Evolutionary conservation across 768 basidiomycete species (phyloP), one percentile per base, ranked within the genome.

Genomic region (Butyriboletus loyo): DNA sequence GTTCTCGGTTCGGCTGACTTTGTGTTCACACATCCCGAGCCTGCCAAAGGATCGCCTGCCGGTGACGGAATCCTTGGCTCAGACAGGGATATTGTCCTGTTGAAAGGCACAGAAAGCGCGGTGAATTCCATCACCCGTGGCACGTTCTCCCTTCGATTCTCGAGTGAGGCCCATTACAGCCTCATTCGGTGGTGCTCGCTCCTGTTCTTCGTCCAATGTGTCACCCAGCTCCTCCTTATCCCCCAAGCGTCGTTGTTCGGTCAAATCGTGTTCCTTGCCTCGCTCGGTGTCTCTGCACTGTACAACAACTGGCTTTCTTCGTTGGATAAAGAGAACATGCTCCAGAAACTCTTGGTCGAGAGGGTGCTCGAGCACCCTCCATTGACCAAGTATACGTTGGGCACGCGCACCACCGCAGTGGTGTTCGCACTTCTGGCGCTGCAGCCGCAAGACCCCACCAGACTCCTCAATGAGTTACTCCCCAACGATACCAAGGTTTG

Each of bases 71-170:
- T 70, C n/a, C 57, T 70, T 10, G 22, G 38, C 9, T 56, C 55
- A 1, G 50, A 55, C 37, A 43, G 31, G 15, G 59, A 62, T 4
- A 54, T 72, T 8, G 45, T 67, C 9, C 28, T 71, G 2, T 38
- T 72, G 41, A 60, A 32, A 46, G 71, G 71, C 6, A 28, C 54
- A 2, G 71, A 72, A 35, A 44, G 55, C 19, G 63, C 55, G 0
- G 65, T 72, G 15, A 69, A 68, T 25, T 46, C 62, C 9, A 58
- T 72, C 34, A 71, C 66, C 1, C 61, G 60, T 9, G 70, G 67
- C 24, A 40, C 6, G 7, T 61, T 72, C 45, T 36, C 51, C n/a
- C 61, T 72, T 31, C 46, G 58, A 8, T 64, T 66, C 47, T 36
- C 50, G 7, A 54, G 56, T 14, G 34, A 44, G 10, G 13, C 37